phyloP scores from a whole-genome alignment of 2,329 filamentous ascomycete genomes.

The Colletotrichum tanaceti region DNA sequence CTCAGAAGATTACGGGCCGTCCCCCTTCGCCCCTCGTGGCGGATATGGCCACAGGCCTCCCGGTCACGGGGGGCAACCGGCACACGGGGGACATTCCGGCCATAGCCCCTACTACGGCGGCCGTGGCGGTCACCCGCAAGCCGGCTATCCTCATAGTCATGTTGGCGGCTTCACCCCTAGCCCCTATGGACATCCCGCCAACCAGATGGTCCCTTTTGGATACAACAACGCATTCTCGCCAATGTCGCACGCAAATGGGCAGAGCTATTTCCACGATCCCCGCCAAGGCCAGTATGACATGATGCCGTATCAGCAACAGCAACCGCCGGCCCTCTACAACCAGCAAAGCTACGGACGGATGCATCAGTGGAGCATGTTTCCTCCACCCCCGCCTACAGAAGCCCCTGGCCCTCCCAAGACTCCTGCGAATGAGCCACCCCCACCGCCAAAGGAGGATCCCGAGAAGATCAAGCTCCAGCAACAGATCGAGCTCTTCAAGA shows the following conservation, averaged over 20 bases:
- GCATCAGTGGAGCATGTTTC: conserved; percentile 53
- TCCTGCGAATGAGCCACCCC: conserved; percentile 54
- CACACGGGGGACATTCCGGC: conserved; percentile 37
- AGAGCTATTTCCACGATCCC: conserved; percentile 56
- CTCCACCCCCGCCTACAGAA: conserved; percentile 57
- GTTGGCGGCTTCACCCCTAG: conserved; percentile 55
- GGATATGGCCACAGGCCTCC: conserved; percentile 36
- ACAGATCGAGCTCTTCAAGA: conserved; percentile 65
- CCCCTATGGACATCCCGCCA: conserved; percentile 49
- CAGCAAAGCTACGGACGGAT: conserved; percentile 46
- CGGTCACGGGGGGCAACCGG: conserved; percentile 39
- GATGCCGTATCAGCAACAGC: conserved; percentile 60
- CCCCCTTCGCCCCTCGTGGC: conserved; percentile 52
- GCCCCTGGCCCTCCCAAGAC: conserved; percentile 52
- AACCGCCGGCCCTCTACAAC: conserved; percentile 49
- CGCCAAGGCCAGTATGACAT: conserved; percentile 59
- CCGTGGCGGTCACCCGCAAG: conserved; percentile 44
- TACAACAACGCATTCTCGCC: conserved; percentile 58
- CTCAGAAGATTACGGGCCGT: conserved; percentile 66
- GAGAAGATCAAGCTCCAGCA: conserved; percentile 72
- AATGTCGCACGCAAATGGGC: conserved; percentile 53
- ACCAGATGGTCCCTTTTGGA: conserved; percentile 61
- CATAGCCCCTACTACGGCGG: conserved; percentile 49
- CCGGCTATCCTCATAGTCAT: conserved; percentile 61
- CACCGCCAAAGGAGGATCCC: conserved; percentile 61